Conservation (phyloP, 352 stramenopile genomes). For the Phytophthora syringae region DNA sequence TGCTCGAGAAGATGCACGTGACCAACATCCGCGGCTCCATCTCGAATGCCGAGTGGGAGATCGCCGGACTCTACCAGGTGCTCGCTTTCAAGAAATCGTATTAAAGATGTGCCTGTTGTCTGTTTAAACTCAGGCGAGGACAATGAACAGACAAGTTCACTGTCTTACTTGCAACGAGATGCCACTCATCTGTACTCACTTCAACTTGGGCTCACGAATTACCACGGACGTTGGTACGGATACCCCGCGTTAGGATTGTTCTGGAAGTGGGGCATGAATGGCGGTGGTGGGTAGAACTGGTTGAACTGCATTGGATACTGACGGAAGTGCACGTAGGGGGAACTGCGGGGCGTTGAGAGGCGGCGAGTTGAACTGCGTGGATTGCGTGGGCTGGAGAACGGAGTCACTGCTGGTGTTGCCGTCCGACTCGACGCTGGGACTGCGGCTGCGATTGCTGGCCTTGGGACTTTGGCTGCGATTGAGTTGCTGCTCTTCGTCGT, state of each 20-base stretch:
- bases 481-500: background rate
- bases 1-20: slow-evolving; percentile 90
- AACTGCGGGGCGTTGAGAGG: too few relatives aligned
- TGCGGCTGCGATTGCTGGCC: background rate
- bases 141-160: slow-evolving; percentile 3
- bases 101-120: slow-evolving; percentile 23
- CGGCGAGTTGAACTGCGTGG: background rate
- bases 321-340: too few relatives aligned
- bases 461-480: background rate
- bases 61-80: slow-evolving; percentile 86
- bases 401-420: background rate
- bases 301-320: too few relatives aligned
- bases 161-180: too few relatives aligned
- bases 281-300: too few relatives aligned
- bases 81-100: slow-evolving; percentile 88
- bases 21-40: slow-evolving; percentile 86
- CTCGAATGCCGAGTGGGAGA: slow-evolving; percentile 88
- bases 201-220: too few relatives aligned
- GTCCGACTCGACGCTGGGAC: background rate
- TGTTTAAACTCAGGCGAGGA: background rate
- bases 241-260: too few relatives aligned
- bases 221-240: too few relatives aligned
- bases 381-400: background rate
- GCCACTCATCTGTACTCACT: too few relatives aligned
- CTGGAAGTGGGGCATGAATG: too few relatives aligned